These are phyloP conservation scores for Brassica incana DNA, from an alignment of 345 rosid species.

Conservation along the genomic window DNA sequence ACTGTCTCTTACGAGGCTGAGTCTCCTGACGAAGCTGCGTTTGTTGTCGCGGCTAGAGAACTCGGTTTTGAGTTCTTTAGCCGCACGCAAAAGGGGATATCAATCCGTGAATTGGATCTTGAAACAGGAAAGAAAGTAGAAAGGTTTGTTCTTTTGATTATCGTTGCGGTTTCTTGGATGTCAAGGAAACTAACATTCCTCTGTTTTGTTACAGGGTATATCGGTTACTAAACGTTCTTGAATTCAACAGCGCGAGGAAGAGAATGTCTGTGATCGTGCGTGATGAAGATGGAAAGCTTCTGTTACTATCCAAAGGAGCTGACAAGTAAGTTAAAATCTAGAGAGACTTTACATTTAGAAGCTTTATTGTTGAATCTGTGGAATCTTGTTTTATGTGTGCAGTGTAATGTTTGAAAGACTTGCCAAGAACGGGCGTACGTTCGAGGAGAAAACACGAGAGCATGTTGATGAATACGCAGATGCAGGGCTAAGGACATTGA, in stretches of 20 bases:
- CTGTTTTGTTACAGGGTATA: conserved; percentile 54
- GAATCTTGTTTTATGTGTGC: conserved; percentile 17
- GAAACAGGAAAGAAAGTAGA: conserved; percentile 47
- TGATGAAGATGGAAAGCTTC: conserved; percentile 65
- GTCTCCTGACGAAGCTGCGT: conserved; percentile 99
- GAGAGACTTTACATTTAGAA: conserved; percentile 16
- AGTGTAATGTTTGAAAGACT: conserved; percentile 95
- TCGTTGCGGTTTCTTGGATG: not conserved
- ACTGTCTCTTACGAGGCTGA: conserved; percentile 80
- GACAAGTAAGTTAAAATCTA: conserved; percentile 64
- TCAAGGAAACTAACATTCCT: not conserved
- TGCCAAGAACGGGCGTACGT: conserved; percentile 52
- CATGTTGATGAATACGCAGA: conserved; percentile 83
- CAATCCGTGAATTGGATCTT: conserved; percentile 69
- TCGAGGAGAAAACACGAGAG: conserved; percentile 61
- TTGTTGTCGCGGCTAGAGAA: conserved; percentile 87
- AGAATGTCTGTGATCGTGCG: conserved; percentile 93
- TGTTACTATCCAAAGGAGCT: conserved; percentile 88
- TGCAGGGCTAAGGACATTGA: conserved; percentile 89
- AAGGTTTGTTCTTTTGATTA: conserved; percentile 44
- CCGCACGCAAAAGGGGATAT: conserved; percentile 72
- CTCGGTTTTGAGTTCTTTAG: conserved; percentile 86
- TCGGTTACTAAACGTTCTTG: conserved; percentile 65
- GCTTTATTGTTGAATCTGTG: not conserved
- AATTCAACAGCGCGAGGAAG: conserved; percentile 60